Evolutionary conservation across 169 alveolate species (phyloP), one percentile per base, ranked within the genome.

Genomic region (Plasmodium malariae): DNA sequence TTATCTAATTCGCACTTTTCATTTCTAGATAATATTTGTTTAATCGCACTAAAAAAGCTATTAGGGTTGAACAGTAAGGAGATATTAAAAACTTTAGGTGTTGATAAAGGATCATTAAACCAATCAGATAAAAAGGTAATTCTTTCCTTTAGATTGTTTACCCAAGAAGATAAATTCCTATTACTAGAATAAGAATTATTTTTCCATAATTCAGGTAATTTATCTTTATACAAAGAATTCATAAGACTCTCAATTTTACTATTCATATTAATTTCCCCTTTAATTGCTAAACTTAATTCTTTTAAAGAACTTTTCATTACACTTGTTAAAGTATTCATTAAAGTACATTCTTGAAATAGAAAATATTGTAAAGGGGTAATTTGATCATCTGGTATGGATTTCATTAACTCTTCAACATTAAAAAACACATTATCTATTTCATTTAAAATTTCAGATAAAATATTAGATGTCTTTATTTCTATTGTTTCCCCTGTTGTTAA

Each of bases 1-100:
- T 96, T 96, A 92, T 98, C 98, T 69, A 98, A 93, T 92, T 97
- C 99, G 59, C 96, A 94, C 62, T 94, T 96, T 83, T 95, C 96
- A 67, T 94, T 95, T 95, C 98, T 95, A 36, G 99, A 98, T 71
- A 96, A 94, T 45, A 96, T 95, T 95, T 98, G 98, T 88, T 97
- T 96, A 87, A 98, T 97, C n/a, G 99, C 99, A 19, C 99, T 98
- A 83, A 98, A 95, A 95, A 97, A 98, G 37, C 99, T 97, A 88
- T 97, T 96, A 1, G 99, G 99, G 89, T 97, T 97, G 93, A 97
- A 97, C 76, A 98, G 92, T 93, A 98, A 95, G 45, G 98, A 94
- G 34, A 98, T 88, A 89, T 96, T 96, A 59, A 97, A 97, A 48
- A 96, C 98, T 94, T 95, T 97, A 17, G 99, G 99, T 67, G 97